These are phyloP conservation scores for Scortechinia acanthostroma DNA, from an alignment of 2,329 filamentous ascomycete genomes.

Conservation along the genomic window DNA sequence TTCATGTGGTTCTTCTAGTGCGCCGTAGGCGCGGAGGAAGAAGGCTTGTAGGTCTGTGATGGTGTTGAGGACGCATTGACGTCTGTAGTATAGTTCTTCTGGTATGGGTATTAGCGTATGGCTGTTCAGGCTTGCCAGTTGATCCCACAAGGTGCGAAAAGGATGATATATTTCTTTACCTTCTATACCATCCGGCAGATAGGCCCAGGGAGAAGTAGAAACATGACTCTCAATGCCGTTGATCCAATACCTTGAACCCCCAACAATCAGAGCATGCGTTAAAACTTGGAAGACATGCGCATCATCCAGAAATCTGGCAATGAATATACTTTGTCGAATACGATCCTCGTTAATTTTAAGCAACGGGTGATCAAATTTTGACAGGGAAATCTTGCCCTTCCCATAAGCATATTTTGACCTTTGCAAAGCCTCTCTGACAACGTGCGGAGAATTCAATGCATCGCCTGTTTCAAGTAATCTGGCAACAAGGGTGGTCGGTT, in stretches of 20 bases:
- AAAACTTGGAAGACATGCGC: constrained; percentile 14
- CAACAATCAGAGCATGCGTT: constrained; percentile 21
- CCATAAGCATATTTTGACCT: constrained; percentile 3
- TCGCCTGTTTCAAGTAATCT: constrained; percentile 20
- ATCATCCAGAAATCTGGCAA: constrained; percentile 20
- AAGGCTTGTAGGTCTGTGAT: constrained; percentile 28
- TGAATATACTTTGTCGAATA: constrained; percentile 24
- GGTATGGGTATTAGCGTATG: constrained; percentile 3
- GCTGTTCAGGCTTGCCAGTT: not conserved
- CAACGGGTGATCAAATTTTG: constrained; percentile 13
- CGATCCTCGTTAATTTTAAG: constrained; percentile 23
- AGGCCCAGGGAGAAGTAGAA: constrained; percentile 20
- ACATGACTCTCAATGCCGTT: constrained; percentile 13
- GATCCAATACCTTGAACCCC: constrained; percentile 24
- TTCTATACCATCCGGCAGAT: constrained; percentile 25
- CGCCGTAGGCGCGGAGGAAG: constrained; percentile 28
- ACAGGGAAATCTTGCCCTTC: constrained; percentile 13
- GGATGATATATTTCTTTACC: constrained; percentile 14
- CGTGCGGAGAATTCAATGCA: constrained; percentile 18
- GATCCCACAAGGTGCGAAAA: too few relatives aligned
- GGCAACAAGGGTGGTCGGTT: constrained; percentile 11
- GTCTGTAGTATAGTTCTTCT: constrained; percentile 31
- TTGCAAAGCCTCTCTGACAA: constrained; percentile 7
- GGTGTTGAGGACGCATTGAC: constrained; percentile 27
- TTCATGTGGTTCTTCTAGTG: constrained; percentile 15